Percentiles rank a stretch among this genome's conserved stretches.
Evolutionary conservation across 352 stramenopile genomes (phyloP).

Genomic region (Globisporangium parvum): DNA sequence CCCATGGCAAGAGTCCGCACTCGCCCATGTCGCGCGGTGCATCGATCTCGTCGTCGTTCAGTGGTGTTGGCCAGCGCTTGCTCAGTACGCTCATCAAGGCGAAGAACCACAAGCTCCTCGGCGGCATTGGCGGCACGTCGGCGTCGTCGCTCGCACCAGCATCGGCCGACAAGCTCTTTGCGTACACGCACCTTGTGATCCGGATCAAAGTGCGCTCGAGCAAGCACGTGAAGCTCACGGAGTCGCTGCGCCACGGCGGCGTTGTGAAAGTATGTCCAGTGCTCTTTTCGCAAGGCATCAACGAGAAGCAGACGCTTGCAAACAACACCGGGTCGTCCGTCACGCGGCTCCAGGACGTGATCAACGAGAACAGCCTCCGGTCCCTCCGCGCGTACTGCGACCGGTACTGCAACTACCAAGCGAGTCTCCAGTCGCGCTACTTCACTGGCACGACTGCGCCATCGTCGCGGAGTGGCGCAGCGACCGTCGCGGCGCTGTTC

Average conservation of each 20-base stretch:
- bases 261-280: conserved; percentile 65
- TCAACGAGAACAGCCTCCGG: conserved; percentile 75
- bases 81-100: conserved; percentile 69
- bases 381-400: conserved; percentile 65
- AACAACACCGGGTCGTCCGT: conserved; percentile 84
- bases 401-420: conserved; percentile 68
- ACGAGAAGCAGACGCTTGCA: conserved; percentile 90
- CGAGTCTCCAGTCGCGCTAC: conserved; percentile 30
- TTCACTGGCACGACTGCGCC: conserved; percentile 16
- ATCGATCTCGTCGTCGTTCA: conserved; percentile 43
- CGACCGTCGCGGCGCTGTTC: neutral
- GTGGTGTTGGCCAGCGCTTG: conserved; percentile 53
- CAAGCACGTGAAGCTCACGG: conserved; percentile 64
- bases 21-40: conserved; percentile 2
- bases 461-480: conserved; percentile 6
- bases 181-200: conserved; percentile 71
- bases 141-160: conserved; percentile 34
- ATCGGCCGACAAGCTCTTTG: conserved; percentile 51
- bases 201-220: conserved; percentile 67
- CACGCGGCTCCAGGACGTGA: conserved; percentile 74
- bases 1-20: conserved; percentile 13
- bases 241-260: conserved; percentile 45
- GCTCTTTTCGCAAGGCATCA: conserved; percentile 89
- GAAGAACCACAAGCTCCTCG: conserved; percentile 53
- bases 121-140: conserved; percentile 21